phyloP scores from a whole-genome alignment of 192 early-diverging fungal genomes.

The Backusella tarrabulga region DNA sequence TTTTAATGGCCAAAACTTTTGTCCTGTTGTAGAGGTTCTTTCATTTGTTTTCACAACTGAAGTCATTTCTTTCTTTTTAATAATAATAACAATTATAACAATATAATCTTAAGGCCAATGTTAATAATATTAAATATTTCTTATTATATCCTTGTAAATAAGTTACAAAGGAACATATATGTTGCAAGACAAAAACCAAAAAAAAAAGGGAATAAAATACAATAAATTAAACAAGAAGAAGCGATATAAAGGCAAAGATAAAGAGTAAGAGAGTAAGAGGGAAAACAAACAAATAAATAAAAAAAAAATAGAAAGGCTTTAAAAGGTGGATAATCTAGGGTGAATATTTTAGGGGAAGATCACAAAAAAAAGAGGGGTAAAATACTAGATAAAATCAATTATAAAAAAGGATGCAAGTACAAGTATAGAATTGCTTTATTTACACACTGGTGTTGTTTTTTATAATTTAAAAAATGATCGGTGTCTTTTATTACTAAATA shows the following conservation, averaged over 20 bases:
- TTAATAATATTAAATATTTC: neutral
- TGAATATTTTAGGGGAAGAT: neutral
- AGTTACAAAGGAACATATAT: neutral
- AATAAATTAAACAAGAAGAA: neutral
- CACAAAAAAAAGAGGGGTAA: constrained; percentile 15
- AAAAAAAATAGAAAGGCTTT: neutral
- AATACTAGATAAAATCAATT: neutral
- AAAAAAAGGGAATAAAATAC: neutral
- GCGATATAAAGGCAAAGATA: neutral
- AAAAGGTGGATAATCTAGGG: neutral
- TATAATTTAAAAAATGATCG: neutral
- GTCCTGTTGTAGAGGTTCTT: constrained; percentile 10
- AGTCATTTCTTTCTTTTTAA: neutral
- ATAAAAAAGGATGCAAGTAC: constrained; percentile 8
- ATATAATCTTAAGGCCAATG: neutral
- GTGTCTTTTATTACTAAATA: neutral
- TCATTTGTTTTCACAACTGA: constrained; percentile 7
- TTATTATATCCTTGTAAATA: neutral
- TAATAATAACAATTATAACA: neutral
- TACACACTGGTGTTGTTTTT: neutral
- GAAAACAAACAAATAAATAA: neutral
- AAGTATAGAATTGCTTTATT: constrained; percentile 5
- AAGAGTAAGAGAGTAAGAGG: neutral
- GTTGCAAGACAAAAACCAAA: neutral
- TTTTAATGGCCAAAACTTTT: constrained; percentile 33